Base-by-base conservation (phyloP, 2,329 filamentous ascomycete genomes). In the Aspergillus fructus region DNA sequence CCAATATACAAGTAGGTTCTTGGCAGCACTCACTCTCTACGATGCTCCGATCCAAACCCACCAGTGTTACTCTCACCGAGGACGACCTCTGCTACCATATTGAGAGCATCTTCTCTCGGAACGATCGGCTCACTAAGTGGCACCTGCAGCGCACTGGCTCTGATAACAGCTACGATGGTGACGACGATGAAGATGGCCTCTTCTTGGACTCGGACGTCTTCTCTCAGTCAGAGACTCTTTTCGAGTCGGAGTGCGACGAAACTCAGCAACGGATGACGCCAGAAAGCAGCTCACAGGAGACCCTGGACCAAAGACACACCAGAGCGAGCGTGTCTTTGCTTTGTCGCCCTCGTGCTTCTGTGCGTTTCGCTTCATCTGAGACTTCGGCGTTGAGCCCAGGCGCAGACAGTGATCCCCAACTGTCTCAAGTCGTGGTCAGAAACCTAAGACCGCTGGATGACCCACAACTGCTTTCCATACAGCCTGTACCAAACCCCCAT, bases 31-130 rank as follows among this genome's bases (percentile, higher is more conserved):
- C 21, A 21, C 21, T 21, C 43, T 21, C 39, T 40, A 59, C 17
- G 52, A 75, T 76, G 74, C 68, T 76, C 34, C 68, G 73, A 56
- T 64, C 68, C 34, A 67, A 66, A 15, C 67, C 71, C 37, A 74
- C 71, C 7, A 60, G 67, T 33, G 70, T 76, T 47, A 53, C 55
- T 23, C 61, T 76, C 27, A 66, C 65, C 2, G 66, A 73, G 17
- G 61, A 68, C 19, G 74, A 76, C 57, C 33, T 76, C 21, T 63
- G 69, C 30, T 66, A 60, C 55, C 66, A 70, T 43, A 61, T 76
- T 17, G 64, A 68, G 39, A 56, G 61, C 9, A 61, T 66, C 42
- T 55, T 62, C 30, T 15, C 58, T 46, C 61, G 62, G 23, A 62
- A 59, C 42, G 47, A 59, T 12, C 53, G 64, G 4, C 53, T 62